Evolutionary conservation across 345 rosid genomes (phyloP), one percentile per base, ranked within the genome.

Genomic region (Lepidium sativum): DNA sequence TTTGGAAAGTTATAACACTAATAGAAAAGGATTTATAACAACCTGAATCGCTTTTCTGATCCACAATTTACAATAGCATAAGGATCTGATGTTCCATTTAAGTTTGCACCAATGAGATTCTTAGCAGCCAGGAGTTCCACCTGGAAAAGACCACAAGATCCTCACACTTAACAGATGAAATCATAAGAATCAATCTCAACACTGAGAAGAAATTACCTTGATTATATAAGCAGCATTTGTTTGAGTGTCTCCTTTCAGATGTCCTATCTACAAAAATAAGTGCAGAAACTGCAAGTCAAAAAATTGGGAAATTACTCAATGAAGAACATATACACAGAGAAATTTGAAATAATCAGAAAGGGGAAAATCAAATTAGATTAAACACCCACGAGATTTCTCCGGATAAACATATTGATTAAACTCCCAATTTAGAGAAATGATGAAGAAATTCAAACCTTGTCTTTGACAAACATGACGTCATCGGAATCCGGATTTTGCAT

Each of bases 51-150:
- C 78, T 88, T 95, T 74, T 88, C 96, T 68, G 96, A 79, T 78
- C 91, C 96, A 81, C 96, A 91, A 72, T 92, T 86, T 44, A 95
- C 86, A 82, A 95, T 84, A 61, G 97, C 92, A 78, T 95, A 95
- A 75, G 96, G 97, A 80, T 95, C 99, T 64, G 97, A 95, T 7
- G 95, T 85, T 70, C 97, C 97, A 80, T 91, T 95, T 78, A 90
- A 78, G 74, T 95, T 95, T 18, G 97, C 97, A 75, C 91, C 89
- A 61, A 91, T 82, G 15, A 95, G 91, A 86, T 94, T 94, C 84
- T 91, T 91, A 78, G 99, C 97, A 34, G 96, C 99, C 78, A 91
- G 69, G 57, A 91, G 78, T 79, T 95, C 95, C 84, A 88, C 81
- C 97, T 95, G 77, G 65, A 72, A 76, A 47, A 55, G 33, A 51